Conservation (phyloP, 1,139 yeast species). For the Debaryomycetaceae sp. region DNA sequence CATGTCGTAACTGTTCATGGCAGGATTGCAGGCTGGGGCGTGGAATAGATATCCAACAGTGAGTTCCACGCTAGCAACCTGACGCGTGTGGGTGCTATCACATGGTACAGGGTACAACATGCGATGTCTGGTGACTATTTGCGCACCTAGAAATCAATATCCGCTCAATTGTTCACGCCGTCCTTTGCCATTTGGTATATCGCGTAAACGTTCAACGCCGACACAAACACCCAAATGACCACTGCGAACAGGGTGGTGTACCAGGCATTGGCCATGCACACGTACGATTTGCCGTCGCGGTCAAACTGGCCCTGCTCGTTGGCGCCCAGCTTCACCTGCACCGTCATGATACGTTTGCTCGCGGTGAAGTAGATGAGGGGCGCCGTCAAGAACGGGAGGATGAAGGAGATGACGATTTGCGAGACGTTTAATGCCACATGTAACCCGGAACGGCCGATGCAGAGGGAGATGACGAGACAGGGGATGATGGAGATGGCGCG, state of each 20-base stretch:
- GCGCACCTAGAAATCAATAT: too few relatives aligned
- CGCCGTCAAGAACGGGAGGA: conserved; percentile 65
- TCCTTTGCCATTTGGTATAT: conserved; percentile 48
- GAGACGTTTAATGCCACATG: conserved; percentile 61
- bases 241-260: conserved; percentile 34
- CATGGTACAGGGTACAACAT: too few relatives aligned
- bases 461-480: conserved; percentile 50
- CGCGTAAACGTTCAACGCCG: conserved; percentile 58
- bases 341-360: conserved; percentile 47
- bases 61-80: too few relatives aligned
- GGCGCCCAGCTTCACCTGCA: conserved; percentile 17
- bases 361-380: conserved; percentile 67
- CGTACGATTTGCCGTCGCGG: conserved; percentile 12
- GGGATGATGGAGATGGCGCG: conserved; percentile 66
- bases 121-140: too few relatives aligned
- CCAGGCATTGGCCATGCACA: conserved; percentile 56
- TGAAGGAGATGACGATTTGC: conserved; percentile 60
- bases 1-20: too few relatives aligned
- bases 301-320: conserved; percentile 5
- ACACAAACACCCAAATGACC: conserved; percentile 53
- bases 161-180: conserved; percentile 19
- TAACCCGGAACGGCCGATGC: conserved; percentile 62
- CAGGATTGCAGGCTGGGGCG: too few relatives aligned
- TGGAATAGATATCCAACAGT: too few relatives aligned
- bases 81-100: too few relatives aligned